Evolutionary conservation across 106 monocot genomes (phyloP).

Genomic region (Dioscorea zingiberensis): DNA sequence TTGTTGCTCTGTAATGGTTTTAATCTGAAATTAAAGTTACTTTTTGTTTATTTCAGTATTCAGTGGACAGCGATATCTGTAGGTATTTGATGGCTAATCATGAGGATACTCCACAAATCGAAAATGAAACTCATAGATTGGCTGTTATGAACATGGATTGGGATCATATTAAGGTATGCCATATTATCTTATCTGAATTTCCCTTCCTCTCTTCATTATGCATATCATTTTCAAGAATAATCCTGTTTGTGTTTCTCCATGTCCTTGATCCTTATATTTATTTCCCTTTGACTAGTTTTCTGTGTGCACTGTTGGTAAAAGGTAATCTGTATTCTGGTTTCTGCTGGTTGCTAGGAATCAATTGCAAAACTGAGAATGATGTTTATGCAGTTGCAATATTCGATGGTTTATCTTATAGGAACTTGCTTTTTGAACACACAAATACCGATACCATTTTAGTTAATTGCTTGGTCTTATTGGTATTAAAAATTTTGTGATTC

Average conservation of each 20-base stretch:
- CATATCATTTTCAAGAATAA: neutral
- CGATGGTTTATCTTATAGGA: neutral
- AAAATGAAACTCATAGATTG: constrained; percentile 71
- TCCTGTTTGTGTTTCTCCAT: too few relatives aligned
- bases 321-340: neutral
- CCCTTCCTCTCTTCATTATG: neutral
- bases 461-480: neutral
- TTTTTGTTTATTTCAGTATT: constrained; percentile 28
- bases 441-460: neutral
- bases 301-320: neutral
- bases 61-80: constrained; percentile 48
- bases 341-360: neutral
- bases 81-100: constrained; percentile 63
- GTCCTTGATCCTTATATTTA: neutral
- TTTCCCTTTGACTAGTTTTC: neutral
- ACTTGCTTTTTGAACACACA: neutral
- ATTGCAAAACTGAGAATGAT: neutral
- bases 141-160: constrained; percentile 95
- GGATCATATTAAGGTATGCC: constrained; percentile 83
- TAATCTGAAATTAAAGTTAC: too few relatives aligned
- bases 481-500: neutral
- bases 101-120: constrained; percentile 58
- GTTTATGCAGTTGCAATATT: neutral
- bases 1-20: too few relatives aligned
- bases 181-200: neutral